These are phyloP conservation scores for Ogataea haglerorum DNA, from an alignment of 805 yeast genomes.

Conservation along the genomic window DNA sequence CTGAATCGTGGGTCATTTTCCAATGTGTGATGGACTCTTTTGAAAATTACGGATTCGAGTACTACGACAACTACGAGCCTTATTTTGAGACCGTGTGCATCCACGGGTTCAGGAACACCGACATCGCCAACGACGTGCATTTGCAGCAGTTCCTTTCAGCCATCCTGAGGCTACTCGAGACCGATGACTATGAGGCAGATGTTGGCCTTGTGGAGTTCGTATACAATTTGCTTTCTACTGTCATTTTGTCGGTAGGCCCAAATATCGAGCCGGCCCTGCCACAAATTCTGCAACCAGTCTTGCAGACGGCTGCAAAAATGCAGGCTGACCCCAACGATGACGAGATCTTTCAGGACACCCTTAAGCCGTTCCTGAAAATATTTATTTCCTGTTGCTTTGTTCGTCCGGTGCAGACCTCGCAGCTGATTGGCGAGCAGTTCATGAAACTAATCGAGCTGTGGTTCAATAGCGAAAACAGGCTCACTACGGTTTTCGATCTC, in stretches of 20 bases:
- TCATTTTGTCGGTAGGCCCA: constrained; percentile 17
- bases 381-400: constrained; percentile 40
- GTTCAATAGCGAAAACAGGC: constrained; percentile 42
- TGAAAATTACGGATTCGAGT: constrained; percentile 51
- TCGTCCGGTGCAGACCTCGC: constrained; percentile 37
- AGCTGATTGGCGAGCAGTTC: constrained; percentile 37
- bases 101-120: constrained; percentile 37
- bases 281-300: constrained; percentile 14
- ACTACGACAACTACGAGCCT: constrained; percentile 44
- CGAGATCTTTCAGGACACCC: constrained; percentile 17
- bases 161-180: constrained; percentile 19
- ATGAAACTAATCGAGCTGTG: constrained; percentile 42
- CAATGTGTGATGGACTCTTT: constrained; percentile 42
- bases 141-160: constrained; percentile 24
- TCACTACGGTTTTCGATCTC: constrained; percentile 54
- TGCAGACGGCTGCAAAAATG: constrained; percentile 34
- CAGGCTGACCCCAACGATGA: constrained; percentile 14
- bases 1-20: constrained; percentile 45
- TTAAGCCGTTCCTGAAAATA: constrained; percentile 37
- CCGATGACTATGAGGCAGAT: constrained; percentile 19
- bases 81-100: constrained; percentile 47
- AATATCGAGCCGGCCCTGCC: constrained; percentile 18
- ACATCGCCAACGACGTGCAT: constrained; percentile 16
- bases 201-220: constrained; percentile 23
- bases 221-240: constrained; percentile 12